Percentiles rank a stretch among this genome's conserved stretches.
Conservation (phyloP, 2,329 filamentous ascomycete genomes). For the Scedosporium dehoogii region DNA sequence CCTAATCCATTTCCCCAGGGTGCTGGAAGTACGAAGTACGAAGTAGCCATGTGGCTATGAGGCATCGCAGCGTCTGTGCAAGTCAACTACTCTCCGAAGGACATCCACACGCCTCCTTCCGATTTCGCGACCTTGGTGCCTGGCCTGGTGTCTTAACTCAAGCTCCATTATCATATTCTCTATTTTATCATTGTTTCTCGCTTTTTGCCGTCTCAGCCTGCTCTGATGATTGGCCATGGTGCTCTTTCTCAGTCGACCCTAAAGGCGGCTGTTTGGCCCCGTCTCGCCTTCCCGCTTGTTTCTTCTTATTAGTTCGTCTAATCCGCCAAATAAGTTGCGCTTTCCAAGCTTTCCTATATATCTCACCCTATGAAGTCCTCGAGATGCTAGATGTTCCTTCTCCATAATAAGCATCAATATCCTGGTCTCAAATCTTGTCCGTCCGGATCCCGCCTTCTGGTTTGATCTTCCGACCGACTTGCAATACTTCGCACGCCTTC, state of each 20-base stretch:
- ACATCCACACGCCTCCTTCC: background rate
- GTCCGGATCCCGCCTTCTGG: background rate
- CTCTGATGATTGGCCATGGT: background rate
- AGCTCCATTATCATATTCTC: background rate
- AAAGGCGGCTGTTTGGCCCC: background rate
- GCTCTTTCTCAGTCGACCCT: background rate
- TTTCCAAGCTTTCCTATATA: background rate
- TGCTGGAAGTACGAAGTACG: too few relatives aligned
- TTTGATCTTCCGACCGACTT: background rate
- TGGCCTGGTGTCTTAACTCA: background rate
- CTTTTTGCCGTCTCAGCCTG: background rate
- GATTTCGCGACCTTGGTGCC: background rate
- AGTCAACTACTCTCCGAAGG: background rate
- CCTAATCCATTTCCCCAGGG: background rate
- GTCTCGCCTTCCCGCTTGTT: background rate
- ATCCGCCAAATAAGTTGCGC: background rate
- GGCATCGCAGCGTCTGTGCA: background rate
- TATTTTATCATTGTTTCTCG: background rate
- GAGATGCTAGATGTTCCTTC: background rate
- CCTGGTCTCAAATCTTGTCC: background rate
- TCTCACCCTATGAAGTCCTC: background rate
- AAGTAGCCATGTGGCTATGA: background rate
- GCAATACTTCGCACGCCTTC: background rate
- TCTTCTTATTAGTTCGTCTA: background rate
- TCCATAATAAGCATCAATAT: background rate